Percentiles rank a stretch among this genome's conserved stretches.
Conservation (phyloP, 768 basidiomycete species). For the Obba rivulosa region DNA sequence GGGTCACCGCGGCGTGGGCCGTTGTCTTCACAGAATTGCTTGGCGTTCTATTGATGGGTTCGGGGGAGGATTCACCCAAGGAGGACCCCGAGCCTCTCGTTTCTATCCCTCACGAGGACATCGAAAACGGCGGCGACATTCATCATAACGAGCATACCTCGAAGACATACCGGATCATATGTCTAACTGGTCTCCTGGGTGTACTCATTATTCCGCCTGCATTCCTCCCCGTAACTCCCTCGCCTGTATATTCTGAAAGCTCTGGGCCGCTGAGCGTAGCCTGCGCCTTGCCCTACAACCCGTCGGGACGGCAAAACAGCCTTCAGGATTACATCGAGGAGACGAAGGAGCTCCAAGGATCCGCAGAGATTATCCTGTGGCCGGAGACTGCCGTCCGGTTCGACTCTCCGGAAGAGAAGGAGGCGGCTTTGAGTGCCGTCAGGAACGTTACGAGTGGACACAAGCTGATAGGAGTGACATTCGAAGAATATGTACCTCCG, state of each 20-base stretch:
- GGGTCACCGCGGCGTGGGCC: slow-evolving; percentile 74
- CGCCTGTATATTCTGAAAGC: slow-evolving; percentile 27
- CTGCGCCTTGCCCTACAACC: slow-evolving; percentile 57
- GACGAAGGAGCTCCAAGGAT: slow-evolving; percentile 35
- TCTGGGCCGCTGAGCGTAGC: slow-evolving; percentile 58
- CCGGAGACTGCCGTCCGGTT: slow-evolving; percentile 78
- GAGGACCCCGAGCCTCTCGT: slow-evolving; percentile 1
- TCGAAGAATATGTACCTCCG: slow-evolving; percentile 49
- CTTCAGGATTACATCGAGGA: slow-evolving; percentile 62
- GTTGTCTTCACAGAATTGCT: slow-evolving; percentile 51
- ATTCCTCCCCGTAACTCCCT: slow-evolving; percentile 34
- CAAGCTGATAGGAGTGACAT: slow-evolving; percentile 63
- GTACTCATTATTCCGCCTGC: slow-evolving; percentile 55
- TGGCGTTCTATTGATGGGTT: slow-evolving; percentile 54
- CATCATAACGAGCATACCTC: neutral
- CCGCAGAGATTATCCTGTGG: slow-evolving; percentile 65
- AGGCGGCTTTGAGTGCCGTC: slow-evolving; percentile 42
- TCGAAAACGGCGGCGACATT: neutral
- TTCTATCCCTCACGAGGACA: slow-evolving; percentile 11
- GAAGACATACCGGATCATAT: slow-evolving; percentile 20
- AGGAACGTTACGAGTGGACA: slow-evolving; percentile 25
- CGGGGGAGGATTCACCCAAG: slow-evolving; percentile 6
- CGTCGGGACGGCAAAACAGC: slow-evolving; percentile 32
- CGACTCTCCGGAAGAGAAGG: slow-evolving; percentile 41
- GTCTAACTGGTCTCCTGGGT: slow-evolving; percentile 37